Evolutionary conservation across 2,329 filamentous ascomycete species (phyloP).

Genomic region (Colletotrichum brevisporum): DNA sequence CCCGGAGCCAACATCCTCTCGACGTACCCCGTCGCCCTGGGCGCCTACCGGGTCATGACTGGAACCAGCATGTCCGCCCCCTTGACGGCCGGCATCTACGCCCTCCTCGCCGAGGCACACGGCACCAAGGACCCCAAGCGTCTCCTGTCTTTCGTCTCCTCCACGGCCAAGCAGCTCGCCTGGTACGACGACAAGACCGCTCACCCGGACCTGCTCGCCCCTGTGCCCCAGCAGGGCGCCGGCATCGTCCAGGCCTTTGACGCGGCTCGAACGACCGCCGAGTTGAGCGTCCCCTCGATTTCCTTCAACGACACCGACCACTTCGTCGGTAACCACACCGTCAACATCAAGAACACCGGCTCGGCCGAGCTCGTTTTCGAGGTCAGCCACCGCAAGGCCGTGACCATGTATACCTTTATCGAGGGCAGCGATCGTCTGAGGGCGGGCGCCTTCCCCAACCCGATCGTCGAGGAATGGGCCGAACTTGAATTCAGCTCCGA

Average conservation of each 20-base stretch:
- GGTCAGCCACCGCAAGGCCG: conserved; percentile 64
- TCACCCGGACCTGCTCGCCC: conserved; percentile 58
- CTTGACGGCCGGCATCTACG: conserved; percentile 67
- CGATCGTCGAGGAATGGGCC: conserved; percentile 57
- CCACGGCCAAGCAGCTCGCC: conserved; percentile 62
- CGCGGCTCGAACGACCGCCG: conserved; percentile 67
- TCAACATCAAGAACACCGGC: conserved; percentile 69
- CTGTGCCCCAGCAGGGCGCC: conserved; percentile 72
- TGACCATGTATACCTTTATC: conserved; percentile 68
- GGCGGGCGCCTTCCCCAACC: conserved; percentile 58
- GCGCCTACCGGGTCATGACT: conserved; percentile 67
- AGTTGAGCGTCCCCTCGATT: conserved; percentile 69
- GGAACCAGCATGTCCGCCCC: conserved; percentile 75
- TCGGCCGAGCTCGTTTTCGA: conserved; percentile 63
- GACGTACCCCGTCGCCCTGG: conserved; percentile 64
- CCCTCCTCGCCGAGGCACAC: conserved; percentile 66
- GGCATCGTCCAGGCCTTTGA: conserved; percentile 73
- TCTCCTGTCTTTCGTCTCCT: conserved; percentile 63
- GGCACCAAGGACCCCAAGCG: conserved; percentile 63
- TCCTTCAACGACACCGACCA: conserved; percentile 76
- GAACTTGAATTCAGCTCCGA: conserved; percentile 56
- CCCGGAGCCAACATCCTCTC: conserved; percentile 72
- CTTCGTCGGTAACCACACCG: conserved; percentile 62
- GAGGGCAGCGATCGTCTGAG: conserved; percentile 51
- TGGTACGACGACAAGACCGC: conserved; percentile 60